phyloP scores from a whole-genome alignment of 108 stramenopile genomes.

The Skeletonema grethae region DNA sequence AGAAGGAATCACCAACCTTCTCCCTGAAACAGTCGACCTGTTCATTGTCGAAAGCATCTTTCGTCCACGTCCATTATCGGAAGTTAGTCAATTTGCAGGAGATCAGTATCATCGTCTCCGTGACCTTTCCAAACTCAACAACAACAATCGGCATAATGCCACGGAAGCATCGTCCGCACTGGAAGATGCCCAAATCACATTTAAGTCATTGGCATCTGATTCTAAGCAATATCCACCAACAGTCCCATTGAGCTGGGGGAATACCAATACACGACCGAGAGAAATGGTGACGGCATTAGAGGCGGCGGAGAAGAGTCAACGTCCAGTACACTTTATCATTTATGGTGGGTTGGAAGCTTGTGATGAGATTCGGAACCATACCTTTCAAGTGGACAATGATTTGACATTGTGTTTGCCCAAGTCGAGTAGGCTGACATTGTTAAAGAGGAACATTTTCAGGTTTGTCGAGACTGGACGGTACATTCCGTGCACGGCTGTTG shows the following conservation, averaged over 20 bases:
- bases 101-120: neutral
- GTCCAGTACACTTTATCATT: slow-evolving; percentile 75
- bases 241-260: slow-evolving; percentile 66
- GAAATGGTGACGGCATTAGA: slow-evolving; percentile 70
- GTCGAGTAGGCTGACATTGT: slow-evolving; percentile 43
- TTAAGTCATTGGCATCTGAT: slow-evolving; percentile 21
- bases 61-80: slow-evolving; percentile 35
- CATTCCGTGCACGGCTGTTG: slow-evolving; percentile 64
- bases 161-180: slow-evolving; percentile 32
- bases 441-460: slow-evolving; percentile 62
- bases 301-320: slow-evolving; percentile 50
- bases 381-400: neutral
- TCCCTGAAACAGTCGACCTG: slow-evolving; percentile 39
- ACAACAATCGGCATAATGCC: neutral
- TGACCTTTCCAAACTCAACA: neutral
- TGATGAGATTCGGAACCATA: slow-evolving; percentile 40
- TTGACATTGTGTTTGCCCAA: slow-evolving; percentile 35
- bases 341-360: slow-evolving; percentile 54
- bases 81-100: slow-evolving; percentile 8
- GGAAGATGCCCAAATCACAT: slow-evolving; percentile 27
- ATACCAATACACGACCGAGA: slow-evolving; percentile 75
- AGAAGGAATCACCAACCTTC: neutral
- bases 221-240: slow-evolving; percentile 11
- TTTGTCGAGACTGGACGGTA: slow-evolving; percentile 66
- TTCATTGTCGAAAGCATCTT: slow-evolving; percentile 53